Conservation (phyloP, 2,329 filamentous ascomycete genomes). For the Aureobasidium leucospermi region DNA sequence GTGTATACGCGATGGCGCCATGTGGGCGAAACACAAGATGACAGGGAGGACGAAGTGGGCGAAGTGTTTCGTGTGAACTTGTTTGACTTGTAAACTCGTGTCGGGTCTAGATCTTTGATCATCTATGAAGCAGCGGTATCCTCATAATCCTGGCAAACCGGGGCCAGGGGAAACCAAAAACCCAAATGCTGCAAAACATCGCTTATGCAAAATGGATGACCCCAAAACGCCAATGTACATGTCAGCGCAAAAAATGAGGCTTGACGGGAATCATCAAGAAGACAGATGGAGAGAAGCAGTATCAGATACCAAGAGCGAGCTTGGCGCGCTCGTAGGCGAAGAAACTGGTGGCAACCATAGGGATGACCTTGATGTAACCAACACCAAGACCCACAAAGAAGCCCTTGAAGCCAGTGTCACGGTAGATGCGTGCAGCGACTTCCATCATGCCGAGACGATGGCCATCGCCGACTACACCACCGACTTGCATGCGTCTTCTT, state of each 20-base stretch:
- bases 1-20: neutral
- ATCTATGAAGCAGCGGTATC: neutral
- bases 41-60: neutral
- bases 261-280: neutral
- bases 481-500: slow-evolving; percentile 88
- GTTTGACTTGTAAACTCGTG: neutral
- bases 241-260: neutral
- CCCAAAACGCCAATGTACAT: slow-evolving; percentile 2
- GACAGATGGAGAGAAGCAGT: neutral
- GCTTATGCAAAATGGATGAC: neutral
- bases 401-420: slow-evolving; percentile 67
- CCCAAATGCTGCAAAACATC: neutral
- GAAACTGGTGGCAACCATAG: slow-evolving; percentile 71
- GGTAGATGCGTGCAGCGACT: slow-evolving; percentile 66
- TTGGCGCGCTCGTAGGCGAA: slow-evolving; percentile 61
- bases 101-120: neutral
- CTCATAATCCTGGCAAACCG: neutral
- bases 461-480: slow-evolving; percentile 87
- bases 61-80: neutral
- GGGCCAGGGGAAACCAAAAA: neutral
- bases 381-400: slow-evolving; percentile 93
- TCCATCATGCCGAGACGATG: slow-evolving; percentile 70
- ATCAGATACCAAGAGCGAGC: slow-evolving; percentile 44
- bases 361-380: slow-evolving; percentile 89
- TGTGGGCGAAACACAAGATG: neutral